A percentile compares a stretch with the other conserved stretches of the same genome.
Evolutionary conservation across 345 rosid genomes (phyloP).

Genomic region (Ailanthus altissimus): DNA sequence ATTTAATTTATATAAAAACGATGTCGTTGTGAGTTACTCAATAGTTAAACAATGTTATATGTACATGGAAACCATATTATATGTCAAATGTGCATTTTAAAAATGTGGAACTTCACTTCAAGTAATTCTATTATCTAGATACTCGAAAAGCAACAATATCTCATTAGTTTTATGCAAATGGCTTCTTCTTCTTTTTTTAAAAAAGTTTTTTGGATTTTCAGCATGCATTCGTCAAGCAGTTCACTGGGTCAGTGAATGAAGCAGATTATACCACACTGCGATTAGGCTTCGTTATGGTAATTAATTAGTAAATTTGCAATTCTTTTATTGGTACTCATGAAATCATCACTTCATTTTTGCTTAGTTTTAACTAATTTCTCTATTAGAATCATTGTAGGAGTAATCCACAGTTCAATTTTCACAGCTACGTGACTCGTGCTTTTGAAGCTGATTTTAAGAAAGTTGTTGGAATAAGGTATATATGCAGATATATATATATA

Average conservation of each 20-base stretch:
- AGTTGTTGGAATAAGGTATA: conserved; percentile 88
- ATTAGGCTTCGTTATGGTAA: conserved; percentile 75
- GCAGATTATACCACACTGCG: conserved; percentile 78
- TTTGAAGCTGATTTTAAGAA: conserved; percentile 86
- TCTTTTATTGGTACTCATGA: no score
- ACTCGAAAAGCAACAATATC: no score
- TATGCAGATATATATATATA: no score
- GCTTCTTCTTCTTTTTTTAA: not conserved
- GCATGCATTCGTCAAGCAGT: conserved; percentile 83
- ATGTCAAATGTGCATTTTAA: no score
- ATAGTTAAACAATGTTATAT: no score
- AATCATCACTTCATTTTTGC: not conserved
- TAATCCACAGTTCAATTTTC: conserved; percentile 74
- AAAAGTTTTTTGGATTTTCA: conserved; percentile 32
- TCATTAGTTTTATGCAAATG: no score
- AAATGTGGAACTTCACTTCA: no score
- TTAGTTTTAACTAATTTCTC: not conserved
- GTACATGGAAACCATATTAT: no score
- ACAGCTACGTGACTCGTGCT: conserved; percentile 74
- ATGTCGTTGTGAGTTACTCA: no score
- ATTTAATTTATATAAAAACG: no score
- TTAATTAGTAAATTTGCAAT: not conserved
- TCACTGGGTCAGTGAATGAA: conserved; percentile 63
- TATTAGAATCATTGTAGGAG: conserved; percentile 69
- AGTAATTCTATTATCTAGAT: no score